Evolutionary conservation across 345 rosid genomes (phyloP), one percentile per base, ranked within the genome.

Genomic region (Camelina neglecta): DNA sequence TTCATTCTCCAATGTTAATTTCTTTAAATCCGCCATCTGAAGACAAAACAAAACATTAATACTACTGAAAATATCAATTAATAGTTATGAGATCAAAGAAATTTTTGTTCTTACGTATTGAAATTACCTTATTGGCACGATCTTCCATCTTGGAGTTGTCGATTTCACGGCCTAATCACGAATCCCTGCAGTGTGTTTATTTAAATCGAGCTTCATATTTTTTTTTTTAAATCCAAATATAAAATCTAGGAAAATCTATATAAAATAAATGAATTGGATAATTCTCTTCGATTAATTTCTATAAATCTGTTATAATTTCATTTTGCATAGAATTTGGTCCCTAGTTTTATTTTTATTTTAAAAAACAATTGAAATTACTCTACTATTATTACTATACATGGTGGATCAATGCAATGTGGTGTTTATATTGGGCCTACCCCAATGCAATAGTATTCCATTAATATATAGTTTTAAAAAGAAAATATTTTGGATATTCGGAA

Each of bases 1-100:
- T 54, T 73, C 55, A 73, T 73, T 73, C 47, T 73, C 64, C 35
- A 13, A 13, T 54, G 16, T 54, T 11, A 73, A 56, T 20, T 42
- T 63, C 56, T 54, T 64, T 31, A 73, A 42, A 54, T 73, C 70
- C 29, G 35, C 15, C 56, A 53, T 2, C 70, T 53, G 16, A 38
- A 8, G 9, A 38, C 7, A 41, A 21, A 12, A 8, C 42, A 23
- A 42, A 41, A 15, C 29, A 26, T 26, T 13, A 20, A 41, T 7
- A 26, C 7, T 21, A 15, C 11, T 41, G 16, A 64, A 41, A 41
- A 41, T 42, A 63, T 51, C 55, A 41, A 7, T 7, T 1, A 3
- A 13, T 33, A 31, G 3, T 18, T 33, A 70, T 0, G 18, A 60
- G 18, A 60, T 36, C 41, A n/a, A 29, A 55, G 2, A 11, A 23